Base-by-base conservation (phyloP, 768 basidiomycete genomes). In the Russula emetica region DNA sequence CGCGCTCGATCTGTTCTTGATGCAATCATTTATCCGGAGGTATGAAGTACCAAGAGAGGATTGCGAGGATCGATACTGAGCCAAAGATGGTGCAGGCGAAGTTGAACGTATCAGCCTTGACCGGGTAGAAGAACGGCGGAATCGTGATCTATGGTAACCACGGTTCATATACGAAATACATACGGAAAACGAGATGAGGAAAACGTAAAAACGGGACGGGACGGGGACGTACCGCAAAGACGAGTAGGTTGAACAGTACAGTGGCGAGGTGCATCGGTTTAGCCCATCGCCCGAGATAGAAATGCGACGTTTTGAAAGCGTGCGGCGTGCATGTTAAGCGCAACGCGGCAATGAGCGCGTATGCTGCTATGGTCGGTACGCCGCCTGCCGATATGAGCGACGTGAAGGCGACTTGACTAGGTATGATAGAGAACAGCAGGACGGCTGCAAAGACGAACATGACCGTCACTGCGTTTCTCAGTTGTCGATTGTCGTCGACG, bases 371-470 rank as follows among this genome's bases (percentile, higher is more conserved):
- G 2, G 90, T 94, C 1, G 93, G 94, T 3, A 92, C 80, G 6
- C 80, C 91, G 26, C 90, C 90, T 8, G 92, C 94, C 13, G 91
- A 94, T 47, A 94, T 83, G 64, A 96, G 79, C 16, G 92, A 94
- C 3, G 88, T 93, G 78, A 96, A 97, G 3, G 94, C 94, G 42
- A 95, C 94, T 69, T 89, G 85, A 70, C 90, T 92, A 0, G 93
- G 91, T 28, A 96, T 76, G 70, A 95, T 94, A 9, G 90, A 88
- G 78, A 91, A 94, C 22, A 95, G 80, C 24, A 95, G 69, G 34
- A 76, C 50, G 1, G 88, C 86, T 0, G 84, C 88, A 66, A 94
- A 93, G 64, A 89, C 70, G 70, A 84, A 90, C 72, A 95, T 94
- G 69, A 95, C 86, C 3, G 91, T 91, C 20, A 95, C 86, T 14